Conservation (phyloP, 2,329 filamentous ascomycete species). For the Fusarium stilboides region DNA sequence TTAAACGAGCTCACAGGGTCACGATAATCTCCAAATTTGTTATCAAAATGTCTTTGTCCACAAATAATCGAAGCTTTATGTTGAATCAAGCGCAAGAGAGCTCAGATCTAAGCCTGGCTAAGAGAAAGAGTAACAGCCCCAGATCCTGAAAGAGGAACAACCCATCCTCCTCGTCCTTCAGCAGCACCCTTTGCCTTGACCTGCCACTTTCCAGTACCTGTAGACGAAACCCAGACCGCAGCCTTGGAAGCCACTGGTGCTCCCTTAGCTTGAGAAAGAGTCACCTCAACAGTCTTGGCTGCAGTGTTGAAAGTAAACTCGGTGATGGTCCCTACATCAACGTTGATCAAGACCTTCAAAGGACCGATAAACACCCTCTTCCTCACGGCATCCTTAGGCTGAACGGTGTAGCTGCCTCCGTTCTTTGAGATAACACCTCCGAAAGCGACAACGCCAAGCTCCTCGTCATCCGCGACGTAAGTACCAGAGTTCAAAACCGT, state of each 20-base stretch:
- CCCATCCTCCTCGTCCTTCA: constrained; percentile 44
- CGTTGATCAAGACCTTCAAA: constrained; percentile 57
- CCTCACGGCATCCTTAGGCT: constrained; percentile 63
- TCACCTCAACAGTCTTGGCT: constrained; percentile 36
- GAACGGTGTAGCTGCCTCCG: constrained; percentile 53
- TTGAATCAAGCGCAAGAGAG: not conserved
- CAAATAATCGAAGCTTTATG: not conserved
- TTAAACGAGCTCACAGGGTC: too few relatives aligned
- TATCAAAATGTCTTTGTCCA: too few relatives aligned
- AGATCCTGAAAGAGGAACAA: constrained; percentile 11
- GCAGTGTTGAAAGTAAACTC: constrained; percentile 54
- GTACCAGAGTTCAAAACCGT: constrained; percentile 65
- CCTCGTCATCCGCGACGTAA: constrained; percentile 63
- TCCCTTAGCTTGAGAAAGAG: constrained; percentile 51
- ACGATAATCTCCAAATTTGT: too few relatives aligned
- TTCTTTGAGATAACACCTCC: constrained; percentile 59
- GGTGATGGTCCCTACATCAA: constrained; percentile 62
- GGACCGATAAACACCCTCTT: constrained; percentile 65
- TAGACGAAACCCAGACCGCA: constrained; percentile 57
- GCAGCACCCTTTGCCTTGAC: constrained; percentile 6
- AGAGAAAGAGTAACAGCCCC: constrained; percentile 11
- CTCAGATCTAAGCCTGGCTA: not conserved
- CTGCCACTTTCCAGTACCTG: constrained; percentile 26
- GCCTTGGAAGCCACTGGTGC: constrained; percentile 50
- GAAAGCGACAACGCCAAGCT: constrained; percentile 64